Percentiles rank a stretch among this genome's conserved stretches.
These are phyloP conservation scores for Phytophthora vignae DNA, from an alignment of 352 stramenopile species.

Conservation along the genomic window DNA sequence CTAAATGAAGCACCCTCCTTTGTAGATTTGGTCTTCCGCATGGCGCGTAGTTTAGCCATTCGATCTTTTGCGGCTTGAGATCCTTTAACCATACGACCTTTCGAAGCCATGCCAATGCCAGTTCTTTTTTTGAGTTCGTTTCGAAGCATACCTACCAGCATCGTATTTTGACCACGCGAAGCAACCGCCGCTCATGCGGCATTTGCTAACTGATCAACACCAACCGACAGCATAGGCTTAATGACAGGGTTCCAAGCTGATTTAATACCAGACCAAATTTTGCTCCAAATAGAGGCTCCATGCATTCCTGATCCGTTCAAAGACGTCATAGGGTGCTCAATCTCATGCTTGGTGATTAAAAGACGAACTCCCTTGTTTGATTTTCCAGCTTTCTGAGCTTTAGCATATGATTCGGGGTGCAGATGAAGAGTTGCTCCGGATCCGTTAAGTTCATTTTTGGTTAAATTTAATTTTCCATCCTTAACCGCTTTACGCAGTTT, in stretches of 20 bases:
- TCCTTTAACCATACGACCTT: too few species aligned
- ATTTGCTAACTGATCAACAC: background rate
- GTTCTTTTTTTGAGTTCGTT: background rate
- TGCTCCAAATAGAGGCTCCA: constrained; percentile 10
- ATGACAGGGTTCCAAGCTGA: background rate
- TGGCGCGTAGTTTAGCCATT: too few species aligned
- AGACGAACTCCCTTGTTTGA: background rate
- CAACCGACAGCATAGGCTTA: background rate
- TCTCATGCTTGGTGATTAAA: background rate
- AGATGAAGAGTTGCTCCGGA: constrained; percentile 8
- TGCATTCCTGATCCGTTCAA: background rate
- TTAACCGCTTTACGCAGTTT: background rate
- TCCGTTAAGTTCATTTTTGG: constrained; percentile 1
- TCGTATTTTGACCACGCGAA: background rate
- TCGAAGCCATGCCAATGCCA: background rate
- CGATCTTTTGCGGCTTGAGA: too few species aligned
- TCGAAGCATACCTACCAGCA: background rate
- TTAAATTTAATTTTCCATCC: constrained; percentile 1
- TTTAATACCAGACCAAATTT: constrained; percentile 9
- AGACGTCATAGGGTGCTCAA: background rate
- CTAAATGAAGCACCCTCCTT: too few species aligned
- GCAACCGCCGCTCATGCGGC: background rate
- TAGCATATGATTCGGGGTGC: constrained; percentile 11
- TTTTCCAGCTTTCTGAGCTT: constrained; percentile 11
- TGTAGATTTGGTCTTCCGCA: too few species aligned